These are phyloP conservation scores for Eucalyptus virginea DNA, from an alignment of 345 rosid species.

Conservation along the genomic window DNA sequence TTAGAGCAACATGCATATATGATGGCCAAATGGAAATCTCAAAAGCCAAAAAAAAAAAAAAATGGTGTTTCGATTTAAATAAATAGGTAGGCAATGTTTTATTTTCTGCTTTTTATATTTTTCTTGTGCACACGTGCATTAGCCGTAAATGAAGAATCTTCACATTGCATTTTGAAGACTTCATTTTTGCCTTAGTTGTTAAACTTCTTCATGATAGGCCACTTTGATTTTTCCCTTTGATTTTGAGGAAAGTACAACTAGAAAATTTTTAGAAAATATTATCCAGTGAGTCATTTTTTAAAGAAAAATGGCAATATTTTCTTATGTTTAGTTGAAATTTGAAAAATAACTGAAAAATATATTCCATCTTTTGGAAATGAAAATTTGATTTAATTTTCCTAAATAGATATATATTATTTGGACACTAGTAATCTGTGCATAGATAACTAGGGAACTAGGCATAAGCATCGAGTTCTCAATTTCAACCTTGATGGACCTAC, in stretches of 20 bases:
- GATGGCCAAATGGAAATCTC: background rate
- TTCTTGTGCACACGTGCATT: background rate
- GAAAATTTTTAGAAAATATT: too few relatives aligned
- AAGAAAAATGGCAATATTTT: too few relatives aligned
- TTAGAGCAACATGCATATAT: background rate
- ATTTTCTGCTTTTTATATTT: background rate
- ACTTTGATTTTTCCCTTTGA: background rate
- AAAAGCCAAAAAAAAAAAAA: background rate
- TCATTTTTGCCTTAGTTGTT: background rate
- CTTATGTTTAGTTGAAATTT: background rate
- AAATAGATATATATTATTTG: too few relatives aligned
- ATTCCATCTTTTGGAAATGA: background rate
- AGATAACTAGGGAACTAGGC: background rate
- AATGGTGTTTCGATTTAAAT: background rate
- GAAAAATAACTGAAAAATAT: background rate
- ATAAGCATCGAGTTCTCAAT: background rate
- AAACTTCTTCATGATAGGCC: background rate
- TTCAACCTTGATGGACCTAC: background rate
- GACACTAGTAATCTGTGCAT: fast-evolving
- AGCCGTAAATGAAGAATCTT: background rate
- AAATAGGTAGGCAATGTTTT: background rate
- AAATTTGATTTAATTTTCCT: too few relatives aligned
- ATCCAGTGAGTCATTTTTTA: fast-evolving
- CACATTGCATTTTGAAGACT: background rate
- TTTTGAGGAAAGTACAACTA: background rate